Evolutionary conservation across 371 early-diverging fungal genomes (phyloP).

Genomic region (Saksenaea vasiformis): DNA sequence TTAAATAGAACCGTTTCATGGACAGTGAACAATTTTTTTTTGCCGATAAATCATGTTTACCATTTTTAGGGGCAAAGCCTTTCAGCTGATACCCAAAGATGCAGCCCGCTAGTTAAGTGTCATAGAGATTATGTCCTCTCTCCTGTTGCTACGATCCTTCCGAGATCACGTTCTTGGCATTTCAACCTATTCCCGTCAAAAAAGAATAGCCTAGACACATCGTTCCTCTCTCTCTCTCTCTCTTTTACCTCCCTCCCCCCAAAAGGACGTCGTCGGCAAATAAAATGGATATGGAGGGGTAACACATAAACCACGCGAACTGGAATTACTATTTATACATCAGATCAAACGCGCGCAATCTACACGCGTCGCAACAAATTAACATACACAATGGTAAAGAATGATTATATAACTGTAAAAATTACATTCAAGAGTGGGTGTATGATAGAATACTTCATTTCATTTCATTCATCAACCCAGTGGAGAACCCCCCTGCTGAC

Average conservation of each 20-base stretch:
- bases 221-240: neutral
- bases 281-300: neutral
- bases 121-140: neutral
- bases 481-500: neutral
- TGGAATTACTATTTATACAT: neutral
- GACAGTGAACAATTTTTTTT: neutral
- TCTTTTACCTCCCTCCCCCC: neutral
- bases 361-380: neutral
- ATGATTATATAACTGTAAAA: neutral
- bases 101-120: neutral
- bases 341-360: neutral
- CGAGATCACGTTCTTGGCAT: constrained; percentile 7
- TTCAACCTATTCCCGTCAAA: neutral
- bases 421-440: neutral
- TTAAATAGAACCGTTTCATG: neutral
- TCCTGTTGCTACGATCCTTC: neutral
- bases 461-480: neutral
- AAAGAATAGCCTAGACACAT: neutral
- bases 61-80: constrained; percentile 1
- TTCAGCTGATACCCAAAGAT: neutral
- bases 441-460: neutral
- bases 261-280: neutral
- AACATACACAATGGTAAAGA: neutral
- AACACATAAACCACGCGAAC: constrained; percentile 5
- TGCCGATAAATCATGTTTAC: constrained; percentile 1